These are phyloP conservation scores for Acacia acuminata DNA, from an alignment of 306 rosid genomes.

Conservation along the genomic window DNA sequence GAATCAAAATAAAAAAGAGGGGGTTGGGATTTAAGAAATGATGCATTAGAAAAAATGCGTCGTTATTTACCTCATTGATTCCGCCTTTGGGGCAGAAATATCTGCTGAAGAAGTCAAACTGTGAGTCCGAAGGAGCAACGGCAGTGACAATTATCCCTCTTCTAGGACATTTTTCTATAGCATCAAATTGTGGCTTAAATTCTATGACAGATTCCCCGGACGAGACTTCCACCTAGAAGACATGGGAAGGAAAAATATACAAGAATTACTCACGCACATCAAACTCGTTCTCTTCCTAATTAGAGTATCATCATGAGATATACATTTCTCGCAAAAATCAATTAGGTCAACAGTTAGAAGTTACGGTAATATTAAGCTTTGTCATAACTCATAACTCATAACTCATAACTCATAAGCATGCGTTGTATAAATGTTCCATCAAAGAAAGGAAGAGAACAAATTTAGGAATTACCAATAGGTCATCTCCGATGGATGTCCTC, in stretches of 20 bases:
- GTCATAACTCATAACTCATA: background rate
- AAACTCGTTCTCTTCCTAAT: background rate
- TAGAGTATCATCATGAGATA: constrained; percentile 13
- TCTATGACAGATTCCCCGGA: constrained; percentile 52
- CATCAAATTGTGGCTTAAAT: constrained; percentile 57
- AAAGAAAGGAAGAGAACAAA: background rate
- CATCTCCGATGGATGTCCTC: constrained; percentile 36
- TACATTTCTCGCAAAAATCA: background rate
- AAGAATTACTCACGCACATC: background rate
- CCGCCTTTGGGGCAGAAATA: constrained; percentile 65
- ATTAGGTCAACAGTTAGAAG: background rate
- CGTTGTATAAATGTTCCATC: background rate
- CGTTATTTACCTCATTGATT: constrained; percentile 61
- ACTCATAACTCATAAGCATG: background rate
- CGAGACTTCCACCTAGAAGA: constrained; percentile 56
- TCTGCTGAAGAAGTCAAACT: constrained; percentile 68
- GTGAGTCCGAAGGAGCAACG: constrained; percentile 56
- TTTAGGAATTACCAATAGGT: constrained; percentile 54
- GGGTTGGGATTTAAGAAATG: background rate
- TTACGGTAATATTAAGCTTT: background rate
- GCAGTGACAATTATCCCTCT: constrained; percentile 63
- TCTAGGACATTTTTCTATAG: constrained; percentile 55
- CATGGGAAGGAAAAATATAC: background rate
- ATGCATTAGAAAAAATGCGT: background rate
- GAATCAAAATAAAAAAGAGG: background rate